A percentile compares a stretch with the other conserved stretches of the same genome.
Conservation (phyloP, 371 early-diverging fungal genomes). For the Sporodiniella umbellata region DNA sequence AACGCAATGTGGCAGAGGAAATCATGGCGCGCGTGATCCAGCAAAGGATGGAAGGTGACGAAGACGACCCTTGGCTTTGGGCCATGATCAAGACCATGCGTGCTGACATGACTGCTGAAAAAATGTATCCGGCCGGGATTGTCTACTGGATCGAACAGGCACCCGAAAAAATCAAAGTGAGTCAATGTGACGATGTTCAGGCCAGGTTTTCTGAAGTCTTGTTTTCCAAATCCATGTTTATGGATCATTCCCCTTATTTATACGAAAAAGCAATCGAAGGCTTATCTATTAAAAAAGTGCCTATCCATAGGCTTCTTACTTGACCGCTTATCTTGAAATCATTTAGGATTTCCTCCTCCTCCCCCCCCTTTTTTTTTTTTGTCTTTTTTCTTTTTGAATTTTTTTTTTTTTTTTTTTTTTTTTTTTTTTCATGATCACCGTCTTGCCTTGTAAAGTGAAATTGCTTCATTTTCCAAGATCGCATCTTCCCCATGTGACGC, state of each 20-base stretch:
- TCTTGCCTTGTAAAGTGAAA: slow-evolving; percentile 43
- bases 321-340: too few species aligned
- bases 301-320: too few species aligned
- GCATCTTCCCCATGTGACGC: slow-evolving; percentile 47
- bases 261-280: slow-evolving; percentile 54
- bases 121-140: slow-evolving; percentile 67
- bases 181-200: slow-evolving; percentile 57
- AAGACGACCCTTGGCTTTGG: slow-evolving; percentile 64
- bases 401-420: slow-evolving; percentile 1
- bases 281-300: slow-evolving; percentile 12
- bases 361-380: background rate
- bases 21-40: slow-evolving; percentile 62
- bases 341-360: too few species aligned
- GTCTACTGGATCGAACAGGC: slow-evolving; percentile 54
- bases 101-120: slow-evolving; percentile 66
- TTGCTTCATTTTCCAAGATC: slow-evolving; percentile 45
- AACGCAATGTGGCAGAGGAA: slow-evolving; percentile 64
- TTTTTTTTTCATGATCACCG: slow-evolving; percentile 33
- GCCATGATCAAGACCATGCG: slow-evolving; percentile 66
- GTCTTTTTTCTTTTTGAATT: background rate
- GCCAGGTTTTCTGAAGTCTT: slow-evolving; percentile 65
- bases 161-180: slow-evolving; percentile 34
- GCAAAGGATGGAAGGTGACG: slow-evolving; percentile 8
- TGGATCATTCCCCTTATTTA: slow-evolving; percentile 67
- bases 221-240: slow-evolving; percentile 70